Conservation (phyloP, 345 rosid species). For the Brassica cretica region DNA sequence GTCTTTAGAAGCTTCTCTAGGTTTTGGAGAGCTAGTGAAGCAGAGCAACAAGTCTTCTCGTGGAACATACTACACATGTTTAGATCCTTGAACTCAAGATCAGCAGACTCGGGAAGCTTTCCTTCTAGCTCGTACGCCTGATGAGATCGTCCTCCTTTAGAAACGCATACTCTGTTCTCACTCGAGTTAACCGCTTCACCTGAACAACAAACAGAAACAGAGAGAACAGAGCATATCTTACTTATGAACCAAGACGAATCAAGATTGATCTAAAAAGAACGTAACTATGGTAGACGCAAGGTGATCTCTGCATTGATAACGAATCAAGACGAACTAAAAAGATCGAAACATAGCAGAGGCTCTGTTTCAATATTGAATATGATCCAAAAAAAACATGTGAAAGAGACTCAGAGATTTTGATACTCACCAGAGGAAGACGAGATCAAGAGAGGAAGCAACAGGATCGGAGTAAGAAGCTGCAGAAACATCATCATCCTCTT, state of each 20-base stretch:
- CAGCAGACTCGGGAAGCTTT: constrained; percentile 47
- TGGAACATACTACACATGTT: constrained; percentile 71
- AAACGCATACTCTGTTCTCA: constrained; percentile 49
- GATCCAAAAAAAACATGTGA: no score
- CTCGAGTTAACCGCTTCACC: constrained; percentile 34
- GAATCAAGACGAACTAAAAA: not conserved
- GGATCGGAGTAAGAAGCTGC: not conserved
- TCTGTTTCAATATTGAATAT: no score
- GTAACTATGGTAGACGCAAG: no score
- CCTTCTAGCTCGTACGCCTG: constrained; percentile 56
- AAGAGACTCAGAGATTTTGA: not conserved
- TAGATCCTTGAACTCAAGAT: constrained; percentile 60
- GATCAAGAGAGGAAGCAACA: not conserved
- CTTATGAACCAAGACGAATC: no score
- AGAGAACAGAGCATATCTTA: not conserved
- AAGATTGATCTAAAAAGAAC: no score
- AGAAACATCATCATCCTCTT: not conserved
- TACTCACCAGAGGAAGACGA: not conserved
- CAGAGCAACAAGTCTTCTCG: constrained; percentile 66
- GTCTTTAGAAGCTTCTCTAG: constrained; percentile 64
- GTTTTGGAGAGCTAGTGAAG: constrained; percentile 53
- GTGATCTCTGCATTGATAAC: no score
- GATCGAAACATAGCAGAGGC: not conserved
- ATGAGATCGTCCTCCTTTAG: constrained; percentile 58
- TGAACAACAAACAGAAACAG: not conserved